Conservation (phyloP, 257 asterid genomes). For the Salvia rosmarinus region DNA sequence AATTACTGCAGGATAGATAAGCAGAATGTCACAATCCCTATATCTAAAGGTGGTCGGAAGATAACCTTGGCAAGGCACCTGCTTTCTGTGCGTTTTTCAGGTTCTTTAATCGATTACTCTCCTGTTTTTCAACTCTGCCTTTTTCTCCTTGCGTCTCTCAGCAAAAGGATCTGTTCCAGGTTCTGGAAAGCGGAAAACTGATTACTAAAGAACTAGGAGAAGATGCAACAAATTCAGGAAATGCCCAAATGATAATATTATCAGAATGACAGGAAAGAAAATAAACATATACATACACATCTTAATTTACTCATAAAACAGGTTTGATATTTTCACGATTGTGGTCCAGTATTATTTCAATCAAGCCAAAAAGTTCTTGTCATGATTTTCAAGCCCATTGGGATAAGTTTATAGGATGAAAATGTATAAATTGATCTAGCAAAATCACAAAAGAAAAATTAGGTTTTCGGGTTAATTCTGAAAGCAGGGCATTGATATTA, state of each 20-base stretch:
- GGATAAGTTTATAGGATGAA: neutral
- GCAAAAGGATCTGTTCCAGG: conserved; percentile 95
- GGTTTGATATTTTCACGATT: neutral
- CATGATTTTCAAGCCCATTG: neutral
- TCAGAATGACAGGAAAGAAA: conserved; percentile 1
- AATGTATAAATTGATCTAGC: neutral
- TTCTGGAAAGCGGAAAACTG: conserved; percentile 42
- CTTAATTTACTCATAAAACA: neutral
- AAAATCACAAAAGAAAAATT: neutral
- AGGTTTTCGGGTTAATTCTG: neutral
- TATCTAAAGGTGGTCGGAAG: conserved; percentile 5
- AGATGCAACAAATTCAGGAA: conserved; percentile 7
- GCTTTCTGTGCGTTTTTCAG: conserved; percentile 81
- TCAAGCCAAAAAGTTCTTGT: neutral
- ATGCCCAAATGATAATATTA: neutral
- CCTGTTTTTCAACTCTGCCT: conserved; percentile 78
- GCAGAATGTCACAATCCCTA: neutral
- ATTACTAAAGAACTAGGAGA: conserved; percentile 20
- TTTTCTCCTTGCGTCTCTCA: conserved; percentile 75
- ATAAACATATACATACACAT: neutral
- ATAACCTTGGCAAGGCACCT: conserved; percentile 92
- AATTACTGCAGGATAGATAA: neutral
- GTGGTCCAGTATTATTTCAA: conserved; percentile 17
- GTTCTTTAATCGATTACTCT: conserved; percentile 69
- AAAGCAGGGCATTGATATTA: conserved; percentile 1